Conservation (phyloP, 2,329 filamentous ascomycete species). For the Lasiodiplodia citricola region DNA sequence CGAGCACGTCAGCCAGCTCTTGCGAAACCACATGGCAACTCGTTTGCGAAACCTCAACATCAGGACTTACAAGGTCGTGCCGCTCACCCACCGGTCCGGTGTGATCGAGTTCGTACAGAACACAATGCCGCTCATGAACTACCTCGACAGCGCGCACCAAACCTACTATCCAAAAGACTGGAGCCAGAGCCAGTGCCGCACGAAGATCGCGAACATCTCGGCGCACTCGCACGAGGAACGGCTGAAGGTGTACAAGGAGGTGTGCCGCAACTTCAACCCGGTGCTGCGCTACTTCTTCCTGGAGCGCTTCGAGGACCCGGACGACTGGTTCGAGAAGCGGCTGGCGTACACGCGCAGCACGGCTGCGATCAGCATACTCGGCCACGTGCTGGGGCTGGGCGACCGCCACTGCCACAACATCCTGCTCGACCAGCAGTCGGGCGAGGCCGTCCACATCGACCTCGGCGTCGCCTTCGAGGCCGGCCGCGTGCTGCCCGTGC, state of each 20-base stretch:
- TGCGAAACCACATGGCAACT: constrained; percentile 84
- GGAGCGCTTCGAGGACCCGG: constrained; percentile 89
- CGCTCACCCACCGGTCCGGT: constrained; percentile 81
- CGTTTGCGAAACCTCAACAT: constrained; percentile 88
- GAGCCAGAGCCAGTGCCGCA: constrained; percentile 76
- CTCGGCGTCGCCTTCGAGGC: constrained; percentile 97
- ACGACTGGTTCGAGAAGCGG: constrained; percentile 92
- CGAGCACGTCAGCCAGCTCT: constrained; percentile 87
- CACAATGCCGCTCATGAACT: constrained; percentile 90
- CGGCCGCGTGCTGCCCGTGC: constrained; percentile 90
- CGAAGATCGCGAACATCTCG: constrained; percentile 77
- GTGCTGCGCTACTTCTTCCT: constrained; percentile 98
- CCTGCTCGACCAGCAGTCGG: constrained; percentile 83
- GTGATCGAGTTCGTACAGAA: constrained; percentile 97
- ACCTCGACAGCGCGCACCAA: constrained; percentile 87
- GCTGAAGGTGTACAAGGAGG: constrained; percentile 75
- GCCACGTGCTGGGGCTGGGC: constrained; percentile 88
- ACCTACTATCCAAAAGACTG: constrained; percentile 84
- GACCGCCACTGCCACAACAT: constrained; percentile 98
- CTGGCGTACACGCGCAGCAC: constrained; percentile 92
- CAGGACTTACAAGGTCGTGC: constrained; percentile 95
- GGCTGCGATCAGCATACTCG: constrained; percentile 92
- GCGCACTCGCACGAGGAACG: constrained; percentile 72
- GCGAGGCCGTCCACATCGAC: constrained; percentile 96
- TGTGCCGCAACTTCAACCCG: constrained; percentile 83